phyloP scores from a whole-genome alignment of 1,139 yeast species.

The Candida labiduridarum region DNA sequence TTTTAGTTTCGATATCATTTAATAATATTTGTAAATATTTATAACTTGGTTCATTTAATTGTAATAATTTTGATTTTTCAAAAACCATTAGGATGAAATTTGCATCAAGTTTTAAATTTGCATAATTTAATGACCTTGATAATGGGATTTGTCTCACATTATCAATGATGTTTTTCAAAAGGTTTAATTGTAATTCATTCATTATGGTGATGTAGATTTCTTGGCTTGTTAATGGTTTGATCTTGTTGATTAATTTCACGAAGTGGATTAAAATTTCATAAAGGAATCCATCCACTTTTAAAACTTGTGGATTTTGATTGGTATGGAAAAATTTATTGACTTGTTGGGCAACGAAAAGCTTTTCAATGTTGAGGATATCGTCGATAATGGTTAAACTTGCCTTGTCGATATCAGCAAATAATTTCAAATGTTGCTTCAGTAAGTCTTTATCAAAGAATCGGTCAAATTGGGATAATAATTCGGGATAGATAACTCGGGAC shows the following conservation, averaged over 20 bases:
- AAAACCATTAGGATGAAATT: slow-evolving; percentile 45
- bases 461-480: slow-evolving; percentile 38
- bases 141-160: slow-evolving; percentile 26
- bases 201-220: slow-evolving; percentile 40
- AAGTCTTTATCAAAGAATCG: slow-evolving; percentile 38
- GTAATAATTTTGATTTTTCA: slow-evolving; percentile 37
- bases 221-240: slow-evolving; percentile 45
- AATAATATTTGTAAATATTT: slow-evolving; percentile 38
- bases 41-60: slow-evolving; percentile 40
- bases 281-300: slow-evolving; percentile 43
- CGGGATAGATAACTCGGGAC: slow-evolving; percentile 36
- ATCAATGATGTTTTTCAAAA: slow-evolving; percentile 37
- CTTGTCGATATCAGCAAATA: slow-evolving; percentile 48
- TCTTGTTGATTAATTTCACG: slow-evolving; percentile 42
- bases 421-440: slow-evolving; percentile 41
- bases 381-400: slow-evolving; percentile 46
- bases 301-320: slow-evolving; percentile 8
- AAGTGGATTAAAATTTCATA: slow-evolving; percentile 45
- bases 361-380: slow-evolving; percentile 44
- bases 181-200: slow-evolving; percentile 42
- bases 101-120: slow-evolving; percentile 39
- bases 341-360: slow-evolving; percentile 34
- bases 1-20: slow-evolving; percentile 33
- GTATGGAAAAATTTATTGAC: slow-evolving; percentile 31
- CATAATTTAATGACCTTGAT: slow-evolving; percentile 17